Conservation (phyloP, 352 stramenopile species). For the Plasmopara muralis region DNA sequence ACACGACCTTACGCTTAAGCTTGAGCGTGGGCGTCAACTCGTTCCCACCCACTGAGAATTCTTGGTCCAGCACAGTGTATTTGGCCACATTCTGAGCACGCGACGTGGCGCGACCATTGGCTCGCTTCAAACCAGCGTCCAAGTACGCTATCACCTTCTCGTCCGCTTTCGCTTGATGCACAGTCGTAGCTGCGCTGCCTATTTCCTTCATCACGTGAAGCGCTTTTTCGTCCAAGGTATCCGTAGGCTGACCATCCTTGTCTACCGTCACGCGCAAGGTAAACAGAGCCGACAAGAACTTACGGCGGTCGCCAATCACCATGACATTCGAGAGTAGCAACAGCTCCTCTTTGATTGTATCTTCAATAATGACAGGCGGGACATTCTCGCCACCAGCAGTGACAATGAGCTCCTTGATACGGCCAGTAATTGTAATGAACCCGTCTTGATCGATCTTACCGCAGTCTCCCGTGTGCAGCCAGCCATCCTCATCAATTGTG, state of each 20-base stretch:
- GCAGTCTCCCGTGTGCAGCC: constrained; percentile 91
- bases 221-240: constrained; percentile 71
- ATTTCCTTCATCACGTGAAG: constrained; percentile 55
- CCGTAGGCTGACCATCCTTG: constrained; percentile 69
- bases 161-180: constrained; percentile 57
- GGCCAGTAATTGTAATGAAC: constrained; percentile 94
- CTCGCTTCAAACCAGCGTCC: constrained; percentile 67
- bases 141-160: constrained; percentile 78
- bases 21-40: constrained; percentile 97
- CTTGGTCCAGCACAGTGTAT: constrained; percentile 78
- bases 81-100: constrained; percentile 83
- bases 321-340: constrained; percentile 87
- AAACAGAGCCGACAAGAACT: constrained; percentile 88
- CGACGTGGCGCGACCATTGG: constrained; percentile 66
- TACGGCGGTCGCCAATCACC: constrained; percentile 90
- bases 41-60: constrained; percentile 87
- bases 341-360: constrained; percentile 87
- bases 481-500: constrained; percentile 90
- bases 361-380: constrained; percentile 88
- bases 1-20: constrained; percentile 90
- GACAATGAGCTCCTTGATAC: constrained; percentile 95
- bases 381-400: constrained; percentile 96
- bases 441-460: constrained; percentile 85
- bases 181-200: constrained; percentile 58
- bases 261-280: constrained; percentile 81